A percentile compares a stretch with the other conserved stretches of the same genome.
phyloP scores from a whole-genome alignment of 148 eudicot species.

The Salicornia ramosissima region DNA sequence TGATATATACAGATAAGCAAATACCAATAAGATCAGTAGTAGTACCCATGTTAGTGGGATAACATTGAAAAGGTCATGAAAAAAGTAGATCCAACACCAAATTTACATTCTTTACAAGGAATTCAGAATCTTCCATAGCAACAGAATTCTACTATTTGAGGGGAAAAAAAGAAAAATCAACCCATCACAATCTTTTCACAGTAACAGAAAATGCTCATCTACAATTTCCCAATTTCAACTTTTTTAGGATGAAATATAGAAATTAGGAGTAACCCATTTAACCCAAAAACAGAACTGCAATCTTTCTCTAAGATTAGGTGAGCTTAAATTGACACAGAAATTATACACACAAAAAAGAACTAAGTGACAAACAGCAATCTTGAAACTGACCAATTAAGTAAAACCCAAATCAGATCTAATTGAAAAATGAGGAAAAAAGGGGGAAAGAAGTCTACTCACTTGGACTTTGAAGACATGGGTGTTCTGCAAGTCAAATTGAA shows the following conservation, averaged over 20 bases:
- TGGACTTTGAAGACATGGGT: slow-evolving; percentile 75
- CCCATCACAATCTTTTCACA: slow-evolving; percentile 8
- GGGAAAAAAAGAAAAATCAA: no score
- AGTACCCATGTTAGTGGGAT: slow-evolving; percentile 22
- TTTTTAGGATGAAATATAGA: neutral
- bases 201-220: slow-evolving; percentile 16
- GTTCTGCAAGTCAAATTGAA: slow-evolving; percentile 21
- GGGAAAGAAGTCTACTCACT: slow-evolving; percentile 42
- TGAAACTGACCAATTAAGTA: slow-evolving; percentile 8
- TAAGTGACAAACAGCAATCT: neutral
- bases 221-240: neutral
- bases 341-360: neutral
- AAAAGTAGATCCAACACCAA: slow-evolving; percentile 26
- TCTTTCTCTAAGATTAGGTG: neutral
- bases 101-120: slow-evolving; percentile 2
- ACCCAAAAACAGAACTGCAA: neutral
- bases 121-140: slow-evolving; percentile 20
- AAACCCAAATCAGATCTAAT: slow-evolving; percentile 43
- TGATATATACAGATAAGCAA: neutral
- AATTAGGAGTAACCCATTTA: slow-evolving; percentile 11
- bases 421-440: slow-evolving; percentile 7
- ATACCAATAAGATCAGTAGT: slow-evolving; percentile 12
- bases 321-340: neutral
- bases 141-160: no score
- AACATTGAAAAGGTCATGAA: slow-evolving; percentile 16